Evolutionary conservation across 2,329 filamentous ascomycete genomes (phyloP).

Genomic region (Sporothrix mexicana): DNA sequence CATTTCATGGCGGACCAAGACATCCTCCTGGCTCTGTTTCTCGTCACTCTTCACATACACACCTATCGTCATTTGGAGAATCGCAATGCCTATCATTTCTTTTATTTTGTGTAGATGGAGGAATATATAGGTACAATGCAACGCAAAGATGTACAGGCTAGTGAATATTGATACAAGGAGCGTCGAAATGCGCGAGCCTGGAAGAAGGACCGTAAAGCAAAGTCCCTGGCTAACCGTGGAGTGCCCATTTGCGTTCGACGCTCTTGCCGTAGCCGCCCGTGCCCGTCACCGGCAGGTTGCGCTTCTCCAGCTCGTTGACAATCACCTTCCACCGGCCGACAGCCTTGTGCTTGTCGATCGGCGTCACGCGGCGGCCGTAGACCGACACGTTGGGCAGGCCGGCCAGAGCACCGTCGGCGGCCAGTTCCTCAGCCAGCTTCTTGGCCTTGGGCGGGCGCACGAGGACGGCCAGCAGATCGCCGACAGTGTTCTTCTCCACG

Average conservation of each 20-base stretch:
- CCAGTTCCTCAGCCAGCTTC: conserved; percentile 68
- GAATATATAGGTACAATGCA: conserved; percentile 15
- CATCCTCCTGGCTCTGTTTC: too few species aligned
- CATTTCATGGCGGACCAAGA: background rate
- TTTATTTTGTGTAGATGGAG: conserved; percentile 6
- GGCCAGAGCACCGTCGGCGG: conserved; percentile 53
- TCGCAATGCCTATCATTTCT: background rate
- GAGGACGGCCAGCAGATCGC: conserved; percentile 60
- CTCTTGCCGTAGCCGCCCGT: conserved; percentile 37
- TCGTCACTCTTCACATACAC: too few species aligned
- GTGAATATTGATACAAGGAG: conserved; percentile 24
- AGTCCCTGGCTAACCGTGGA: conserved; percentile 5
- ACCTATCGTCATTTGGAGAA: too few species aligned
- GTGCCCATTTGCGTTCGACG: conserved; percentile 38
- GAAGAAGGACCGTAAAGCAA: background rate
- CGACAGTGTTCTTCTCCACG: conserved; percentile 58
- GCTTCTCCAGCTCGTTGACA: conserved; percentile 43
- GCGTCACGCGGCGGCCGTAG: conserved; percentile 66
- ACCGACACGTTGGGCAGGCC: conserved; percentile 73
- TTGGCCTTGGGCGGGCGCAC: conserved; percentile 60
- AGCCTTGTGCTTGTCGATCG: conserved; percentile 71
- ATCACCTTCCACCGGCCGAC: conserved; percentile 50
- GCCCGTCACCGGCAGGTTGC: conserved; percentile 43
- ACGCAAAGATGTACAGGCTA: background rate
- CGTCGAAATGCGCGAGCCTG: background rate